phyloP scores from a whole-genome alignment of 1,284 basidiomycete genomes.

The Uromyces viciae-fabae region DNA sequence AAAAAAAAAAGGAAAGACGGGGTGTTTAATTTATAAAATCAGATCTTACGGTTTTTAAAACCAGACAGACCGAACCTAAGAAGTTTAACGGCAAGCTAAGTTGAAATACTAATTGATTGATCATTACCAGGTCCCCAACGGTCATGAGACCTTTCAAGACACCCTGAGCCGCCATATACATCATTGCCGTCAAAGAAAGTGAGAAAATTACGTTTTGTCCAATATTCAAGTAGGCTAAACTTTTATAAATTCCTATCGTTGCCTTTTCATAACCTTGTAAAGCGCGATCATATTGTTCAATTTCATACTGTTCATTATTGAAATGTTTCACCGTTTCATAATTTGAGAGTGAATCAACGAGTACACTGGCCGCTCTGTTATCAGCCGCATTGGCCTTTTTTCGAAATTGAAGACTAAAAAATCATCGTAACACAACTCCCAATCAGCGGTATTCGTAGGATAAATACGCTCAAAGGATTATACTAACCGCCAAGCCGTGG shows the following conservation, averaged over 20 bases:
- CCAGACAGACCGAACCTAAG: background rate
- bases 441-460: too few species aligned
- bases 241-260: constrained; percentile 38
- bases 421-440: background rate
- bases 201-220: constrained; percentile 44
- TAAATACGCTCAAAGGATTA: background rate
- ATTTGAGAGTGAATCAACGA: constrained; percentile 36
- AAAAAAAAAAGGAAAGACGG: background rate
- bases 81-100: constrained; percentile 42
- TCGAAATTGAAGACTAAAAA: constrained; percentile 39
- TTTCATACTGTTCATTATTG: constrained; percentile 40
- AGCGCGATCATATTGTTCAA: constrained; percentile 42
- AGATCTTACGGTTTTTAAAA: too few species aligned
- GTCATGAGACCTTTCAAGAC: constrained; percentile 43
- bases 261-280: constrained; percentile 35
- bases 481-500: constrained; percentile 44
- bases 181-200: constrained; percentile 40
- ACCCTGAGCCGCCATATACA: constrained; percentile 43
- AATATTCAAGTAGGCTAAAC: constrained; percentile 36
- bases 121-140: constrained; percentile 42
- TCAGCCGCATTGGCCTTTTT: constrained; percentile 41
- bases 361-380: constrained; percentile 34
- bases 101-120: constrained; percentile 45
- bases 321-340: constrained; percentile 45
- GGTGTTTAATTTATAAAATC: too few species aligned